A percentile compares a stretch with the other conserved stretches of the same genome.
These are phyloP conservation scores for Casuarina equisetifolia DNA, from an alignment of 306 rosid genomes.

Conservation along the genomic window DNA sequence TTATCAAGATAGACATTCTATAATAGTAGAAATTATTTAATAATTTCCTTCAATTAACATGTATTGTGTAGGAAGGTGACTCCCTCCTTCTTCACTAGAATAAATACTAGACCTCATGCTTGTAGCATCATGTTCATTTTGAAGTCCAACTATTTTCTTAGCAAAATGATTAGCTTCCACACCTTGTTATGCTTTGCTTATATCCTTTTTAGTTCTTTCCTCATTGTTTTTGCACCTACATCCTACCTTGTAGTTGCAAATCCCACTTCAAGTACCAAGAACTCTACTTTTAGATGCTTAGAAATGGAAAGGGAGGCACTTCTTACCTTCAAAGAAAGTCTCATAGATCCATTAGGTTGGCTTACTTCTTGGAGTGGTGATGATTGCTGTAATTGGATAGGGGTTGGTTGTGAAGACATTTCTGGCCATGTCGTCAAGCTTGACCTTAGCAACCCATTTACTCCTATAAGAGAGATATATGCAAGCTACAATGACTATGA, in stretches of 20 bases:
- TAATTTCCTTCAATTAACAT: too few relatives aligned
- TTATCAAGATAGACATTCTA: too few relatives aligned
- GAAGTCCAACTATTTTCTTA: too few relatives aligned
- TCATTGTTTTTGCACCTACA: background rate
- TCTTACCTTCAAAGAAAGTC: conserved; percentile 18
- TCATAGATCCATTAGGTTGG: conserved; percentile 6
- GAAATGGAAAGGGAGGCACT: background rate
- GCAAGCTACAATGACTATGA: background rate
- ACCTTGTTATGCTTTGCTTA: background rate
- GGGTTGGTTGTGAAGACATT: conserved; percentile 18
- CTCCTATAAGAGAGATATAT: too few relatives aligned
- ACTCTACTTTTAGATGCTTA: background rate
- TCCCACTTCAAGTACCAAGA: too few relatives aligned
- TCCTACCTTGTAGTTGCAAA: background rate
- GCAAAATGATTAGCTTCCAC: background rate
- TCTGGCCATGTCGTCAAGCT: conserved; percentile 28
- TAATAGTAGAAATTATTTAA: too few relatives aligned
- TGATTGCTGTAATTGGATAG: conserved; percentile 29
- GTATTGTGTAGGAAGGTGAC: too few relatives aligned
- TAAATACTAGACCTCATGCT: too few relatives aligned
- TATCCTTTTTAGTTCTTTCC: background rate
- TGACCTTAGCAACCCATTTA: background rate
- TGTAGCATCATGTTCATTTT: too few relatives aligned
- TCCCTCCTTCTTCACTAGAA: too few relatives aligned
- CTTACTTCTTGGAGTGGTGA: background rate